Base-by-base conservation (phyloP, 345 rosid species). In the Gossypium ekmanianum region DNA sequence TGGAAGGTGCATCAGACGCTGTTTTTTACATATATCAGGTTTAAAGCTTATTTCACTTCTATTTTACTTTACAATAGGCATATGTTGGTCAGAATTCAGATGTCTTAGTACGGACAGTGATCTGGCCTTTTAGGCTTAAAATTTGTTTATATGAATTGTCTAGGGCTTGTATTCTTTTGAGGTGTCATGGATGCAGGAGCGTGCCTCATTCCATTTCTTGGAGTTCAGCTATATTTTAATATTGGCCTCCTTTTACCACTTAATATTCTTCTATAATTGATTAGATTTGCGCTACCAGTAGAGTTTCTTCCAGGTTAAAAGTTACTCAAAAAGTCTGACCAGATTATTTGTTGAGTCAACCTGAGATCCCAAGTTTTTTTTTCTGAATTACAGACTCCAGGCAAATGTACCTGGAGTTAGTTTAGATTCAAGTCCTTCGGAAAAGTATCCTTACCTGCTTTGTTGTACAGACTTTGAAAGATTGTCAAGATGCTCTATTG, bases 21-120 rank as follows among this genome's bases (percentile, higher is more conserved):
- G 75, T 92, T 13, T 92, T 85, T 78, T 91, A 93, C 83, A 82
- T 91, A 80, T 93, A 91, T 80, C 96, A 93, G 94, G 99, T 95
- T 52, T 52, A 61, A 76, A 72, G 73, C 75, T 79, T 65, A 12
- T 58, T 51, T 55, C 4, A 48, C 17, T 11, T 11, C 22, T 67
- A 67, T 44, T 44, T 44, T 39, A 17, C 2, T 22, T 66, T 14
- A 9, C 63, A n/a, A 54, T 20, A 71, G 48, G 50, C 61, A 20
- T 20, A 10, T 41, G 13, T 14, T 64, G 26, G 3, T 64, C 26
- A 41, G 24, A 64, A 0, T n/a, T 64, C 14, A 64, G 48, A 64
- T 41, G 6, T 64, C 68, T 41, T n/a, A 45, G 41, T 11, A 9
- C 0, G 9, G 22, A 17, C 50, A 41, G 3, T 64, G 13, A 17